Base-by-base conservation (phyloP, 768 basidiomycete genomes). In the Russula virescens region DNA sequence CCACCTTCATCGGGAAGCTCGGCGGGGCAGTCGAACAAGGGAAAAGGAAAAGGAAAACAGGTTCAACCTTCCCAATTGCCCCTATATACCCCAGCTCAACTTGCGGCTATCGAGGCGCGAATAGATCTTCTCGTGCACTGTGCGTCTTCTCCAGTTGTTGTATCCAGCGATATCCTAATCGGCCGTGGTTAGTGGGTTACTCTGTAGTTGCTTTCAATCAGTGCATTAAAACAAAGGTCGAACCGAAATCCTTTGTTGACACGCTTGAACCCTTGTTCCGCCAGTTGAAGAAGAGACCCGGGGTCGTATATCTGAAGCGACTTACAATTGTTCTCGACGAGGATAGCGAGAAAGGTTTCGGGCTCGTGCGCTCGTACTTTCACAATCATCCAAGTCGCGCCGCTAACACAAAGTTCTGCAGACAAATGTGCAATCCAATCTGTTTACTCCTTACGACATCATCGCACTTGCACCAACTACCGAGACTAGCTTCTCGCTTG, bases 291-390 rank as follows among this genome's bases (percentile, higher is more conserved):
- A 75, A 79, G 18, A 79, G 89, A 47, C 71, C 77, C 1, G 85
- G 87, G 0, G 73, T 89, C 35, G 73, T 89, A 3, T 84, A 82
- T 62, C 75, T 95, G 55, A 91, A 89, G 71, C 77, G 91, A 53
- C 71, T 95, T 59, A 91, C 85, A n/a, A 86, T 94, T 54, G 77
- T 89, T 13, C 78, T 93, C 10, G 87, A 92, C 64, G 84, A 91
- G 68, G 88, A 87, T 46, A 92, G 91, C 69, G 89, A 93, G 71
- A 92, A 91, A 71, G 89, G 91, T 1, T 88, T 89, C 68, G 89
- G 91, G 34, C 71, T 93, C 71, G 90, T 93, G 60, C 66, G 79
- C 74, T 34, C 57, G 35, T 23, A 25, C 48, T 45, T n/a, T 8
- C 25, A 19, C 52, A 23, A 9, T 55, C 34, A 13, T 21, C 14